Conservation (phyloP, 2,329 filamentous ascomycete genomes). For the Penicillium sclerotiorum region DNA sequence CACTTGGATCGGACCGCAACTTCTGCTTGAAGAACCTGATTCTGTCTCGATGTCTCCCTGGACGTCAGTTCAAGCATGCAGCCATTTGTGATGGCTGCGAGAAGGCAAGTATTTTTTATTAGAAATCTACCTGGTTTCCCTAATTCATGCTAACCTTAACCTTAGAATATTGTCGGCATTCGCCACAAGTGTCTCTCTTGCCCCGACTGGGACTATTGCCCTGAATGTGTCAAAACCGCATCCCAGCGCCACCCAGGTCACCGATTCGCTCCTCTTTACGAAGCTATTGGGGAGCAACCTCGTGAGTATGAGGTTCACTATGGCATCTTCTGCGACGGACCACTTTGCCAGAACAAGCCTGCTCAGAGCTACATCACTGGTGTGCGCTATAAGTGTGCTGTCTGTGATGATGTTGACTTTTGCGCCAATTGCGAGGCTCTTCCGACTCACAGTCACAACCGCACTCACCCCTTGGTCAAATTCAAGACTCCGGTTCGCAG, state of each 20-base stretch:
- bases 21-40: conserved; percentile 64
- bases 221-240: conserved; percentile 70
- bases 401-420: conserved; percentile 94
- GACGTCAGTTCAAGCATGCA: conserved; percentile 78
- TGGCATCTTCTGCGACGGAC: conserved; percentile 94
- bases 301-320: conserved; percentile 63
- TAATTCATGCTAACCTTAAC: conserved; percentile 27
- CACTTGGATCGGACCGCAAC: conserved; percentile 54
- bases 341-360: conserved; percentile 68
- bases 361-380: conserved; percentile 68
- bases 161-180: conserved; percentile 74
- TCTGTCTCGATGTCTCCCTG: conserved; percentile 70
- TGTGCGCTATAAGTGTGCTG: conserved; percentile 92
- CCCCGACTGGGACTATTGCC: conserved; percentile 97
- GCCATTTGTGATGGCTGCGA: conserved; percentile 96
- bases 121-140: no score
- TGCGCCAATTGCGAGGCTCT: conserved; percentile 91
- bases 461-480: conserved; percentile 95
- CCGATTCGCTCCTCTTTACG: conserved; percentile 86
- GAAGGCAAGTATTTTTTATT: no score
- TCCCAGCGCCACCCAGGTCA: conserved; percentile 74
- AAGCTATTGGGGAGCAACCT: conserved; percentile 58
- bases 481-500: conserved; percentile 91
- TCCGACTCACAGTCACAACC: conserved; percentile 83
- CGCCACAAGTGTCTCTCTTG: conserved; percentile 97